Evolutionary conservation across 2,329 filamentous ascomycete genomes (phyloP).

Genomic region (Colletotrichum sp.): DNA sequence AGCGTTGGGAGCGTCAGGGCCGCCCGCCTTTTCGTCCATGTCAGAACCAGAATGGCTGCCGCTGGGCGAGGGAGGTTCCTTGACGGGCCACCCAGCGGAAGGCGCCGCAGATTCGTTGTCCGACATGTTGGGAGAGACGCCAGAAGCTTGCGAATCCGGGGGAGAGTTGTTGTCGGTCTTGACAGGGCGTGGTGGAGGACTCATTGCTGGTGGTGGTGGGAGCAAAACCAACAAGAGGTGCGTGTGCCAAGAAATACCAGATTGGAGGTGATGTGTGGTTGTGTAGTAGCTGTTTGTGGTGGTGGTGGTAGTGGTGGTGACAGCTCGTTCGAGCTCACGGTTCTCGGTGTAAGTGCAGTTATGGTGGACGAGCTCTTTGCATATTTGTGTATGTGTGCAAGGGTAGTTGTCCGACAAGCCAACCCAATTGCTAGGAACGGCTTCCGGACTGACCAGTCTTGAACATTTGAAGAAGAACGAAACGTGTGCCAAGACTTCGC

Average conservation of each 20-base stretch:
- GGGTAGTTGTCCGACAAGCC: slow-evolving; percentile 19
- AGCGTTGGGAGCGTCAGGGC: slow-evolving; percentile 43
- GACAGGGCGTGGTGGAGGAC: slow-evolving; percentile 15
- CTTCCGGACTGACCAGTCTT: slow-evolving; percentile 21
- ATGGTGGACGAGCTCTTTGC: slow-evolving; percentile 19
- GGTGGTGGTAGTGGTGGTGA: neutral
- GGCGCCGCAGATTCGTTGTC: slow-evolving; percentile 47
- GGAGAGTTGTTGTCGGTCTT: slow-evolving; percentile 21
- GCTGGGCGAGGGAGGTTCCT: slow-evolving; percentile 43
- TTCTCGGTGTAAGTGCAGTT: slow-evolving; percentile 23
- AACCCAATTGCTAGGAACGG: slow-evolving; percentile 20
- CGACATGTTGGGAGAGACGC: slow-evolving; percentile 43
- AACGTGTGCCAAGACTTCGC: slow-evolving; percentile 20
- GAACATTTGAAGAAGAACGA: slow-evolving; percentile 21
- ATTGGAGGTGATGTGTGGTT: slow-evolving; percentile 6
- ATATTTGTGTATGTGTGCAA: slow-evolving; percentile 14
- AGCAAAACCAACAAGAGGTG: neutral
- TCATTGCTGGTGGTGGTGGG: slow-evolving; percentile 17
- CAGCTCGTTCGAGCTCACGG: slow-evolving; percentile 9
- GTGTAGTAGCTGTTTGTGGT: slow-evolving; percentile 23
- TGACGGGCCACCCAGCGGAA: slow-evolving; percentile 37
- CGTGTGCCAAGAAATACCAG: neutral
- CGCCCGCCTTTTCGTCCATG: slow-evolving; percentile 37
- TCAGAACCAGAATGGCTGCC: slow-evolving; percentile 51
- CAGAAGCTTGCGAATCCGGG: slow-evolving; percentile 14